Conservation (phyloP, 805 yeast genomes). For the Starmerella bacillaris region DNA sequence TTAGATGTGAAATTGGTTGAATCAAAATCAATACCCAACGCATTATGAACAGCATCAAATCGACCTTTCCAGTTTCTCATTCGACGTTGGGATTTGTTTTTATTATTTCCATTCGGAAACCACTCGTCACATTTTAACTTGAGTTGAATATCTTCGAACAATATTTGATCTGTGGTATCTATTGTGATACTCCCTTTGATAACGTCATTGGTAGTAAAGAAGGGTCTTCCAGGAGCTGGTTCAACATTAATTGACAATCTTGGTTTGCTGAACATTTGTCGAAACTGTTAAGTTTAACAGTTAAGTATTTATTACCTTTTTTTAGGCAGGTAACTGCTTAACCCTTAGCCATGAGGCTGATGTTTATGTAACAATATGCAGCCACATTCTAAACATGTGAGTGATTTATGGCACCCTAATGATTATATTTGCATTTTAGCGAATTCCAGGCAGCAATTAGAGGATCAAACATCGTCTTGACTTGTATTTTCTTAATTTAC, state of each 20-base stretch:
- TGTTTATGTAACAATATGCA: no score
- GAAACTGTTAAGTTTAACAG: no score
- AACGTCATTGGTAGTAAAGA: slow-evolving; percentile 4
- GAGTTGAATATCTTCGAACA: slow-evolving; percentile 3
- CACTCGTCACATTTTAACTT: slow-evolving; percentile 7
- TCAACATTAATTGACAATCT: not conserved
- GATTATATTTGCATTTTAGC: no score
- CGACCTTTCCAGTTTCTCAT: slow-evolving; percentile 1
- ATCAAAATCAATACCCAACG: not conserved
- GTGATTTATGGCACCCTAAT: no score
- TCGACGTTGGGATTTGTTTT: slow-evolving; percentile 1
- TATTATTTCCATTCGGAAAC: not conserved
- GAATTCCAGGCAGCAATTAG: no score
- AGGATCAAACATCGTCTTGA: no score
- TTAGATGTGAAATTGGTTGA: not conserved
- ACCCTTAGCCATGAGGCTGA: no score
- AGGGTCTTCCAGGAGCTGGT: slow-evolving; percentile 1
- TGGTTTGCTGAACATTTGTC: not conserved
- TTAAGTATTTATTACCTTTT: no score
- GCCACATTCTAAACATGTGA: no score
- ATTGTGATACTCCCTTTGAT: slow-evolving; percentile 1
- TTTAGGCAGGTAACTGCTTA: no score
- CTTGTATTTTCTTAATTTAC: no score
- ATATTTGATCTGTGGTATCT: not conserved
- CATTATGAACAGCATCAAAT: not conserved